Percentiles rank a stretch among this genome's conserved stretches.
Conservation (phyloP, 2,329 filamentous ascomycete genomes). For the Capronia americana region DNA sequence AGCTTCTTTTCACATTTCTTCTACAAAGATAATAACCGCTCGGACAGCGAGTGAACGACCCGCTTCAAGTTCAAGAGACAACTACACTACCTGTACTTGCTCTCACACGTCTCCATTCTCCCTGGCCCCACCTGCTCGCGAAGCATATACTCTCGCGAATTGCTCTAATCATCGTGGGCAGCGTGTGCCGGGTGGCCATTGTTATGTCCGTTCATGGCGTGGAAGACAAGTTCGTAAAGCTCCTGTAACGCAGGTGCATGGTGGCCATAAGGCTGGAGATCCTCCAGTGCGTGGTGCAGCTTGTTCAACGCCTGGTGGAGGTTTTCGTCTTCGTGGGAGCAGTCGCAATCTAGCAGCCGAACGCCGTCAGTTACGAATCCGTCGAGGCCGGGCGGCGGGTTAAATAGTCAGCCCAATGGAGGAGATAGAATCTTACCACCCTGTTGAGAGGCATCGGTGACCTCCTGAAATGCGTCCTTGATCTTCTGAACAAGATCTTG, state of each 20-base stretch:
- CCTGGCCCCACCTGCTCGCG: not conserved
- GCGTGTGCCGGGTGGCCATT: not conserved
- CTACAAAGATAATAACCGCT: not conserved
- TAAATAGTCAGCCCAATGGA: not conserved
- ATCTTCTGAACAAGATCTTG: not conserved
- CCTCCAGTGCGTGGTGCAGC: not conserved
- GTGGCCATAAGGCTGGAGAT: not conserved
- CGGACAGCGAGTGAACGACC: not conserved
- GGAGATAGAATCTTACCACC: not conserved
- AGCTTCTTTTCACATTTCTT: not conserved
- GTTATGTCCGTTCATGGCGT: not conserved
- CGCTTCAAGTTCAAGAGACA: not conserved
- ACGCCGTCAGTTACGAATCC: not conserved
- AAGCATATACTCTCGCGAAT: not conserved
- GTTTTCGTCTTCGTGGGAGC: not conserved
- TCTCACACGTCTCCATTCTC: not conserved
- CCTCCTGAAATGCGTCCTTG: not conserved
- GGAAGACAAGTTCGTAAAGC: not conserved
- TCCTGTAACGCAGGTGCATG: not conserved
- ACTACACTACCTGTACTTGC: too few relatives aligned
- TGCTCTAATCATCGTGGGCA: not conserved
- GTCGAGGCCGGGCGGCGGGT: not conserved
- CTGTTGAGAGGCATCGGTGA: not conserved
- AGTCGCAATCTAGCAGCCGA: not conserved
- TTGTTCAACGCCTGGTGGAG: not conserved